Conservation (phyloP, 2,329 filamentous ascomycete genomes). For the Pezicula neosporulosa region DNA sequence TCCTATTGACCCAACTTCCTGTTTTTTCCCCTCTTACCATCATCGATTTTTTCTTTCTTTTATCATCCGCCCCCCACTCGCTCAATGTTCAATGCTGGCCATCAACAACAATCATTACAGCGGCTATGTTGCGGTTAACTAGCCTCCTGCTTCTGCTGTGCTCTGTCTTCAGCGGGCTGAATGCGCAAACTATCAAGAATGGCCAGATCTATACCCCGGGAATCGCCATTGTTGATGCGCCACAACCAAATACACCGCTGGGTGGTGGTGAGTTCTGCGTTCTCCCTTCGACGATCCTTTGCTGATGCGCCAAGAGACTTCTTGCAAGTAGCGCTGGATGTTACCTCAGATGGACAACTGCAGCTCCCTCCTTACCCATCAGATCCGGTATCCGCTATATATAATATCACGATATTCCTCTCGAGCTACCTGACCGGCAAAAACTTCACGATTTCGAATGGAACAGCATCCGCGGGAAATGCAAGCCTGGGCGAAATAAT, state of each 20-base stretch:
- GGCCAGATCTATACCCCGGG: slow-evolving; percentile 70
- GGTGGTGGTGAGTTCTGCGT: slow-evolving; percentile 50
- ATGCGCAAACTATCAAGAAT: slow-evolving; percentile 52
- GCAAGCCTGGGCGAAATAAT: slow-evolving; percentile 61
- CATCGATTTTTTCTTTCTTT: neutral
- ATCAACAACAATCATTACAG: slow-evolving; percentile 3
- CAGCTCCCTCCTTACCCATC: slow-evolving; percentile 52
- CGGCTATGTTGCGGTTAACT: slow-evolving; percentile 10
- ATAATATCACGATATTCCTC: slow-evolving; percentile 65
- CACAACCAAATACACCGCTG: slow-evolving; percentile 60
- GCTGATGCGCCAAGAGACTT: slow-evolving; percentile 28
- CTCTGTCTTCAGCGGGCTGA: slow-evolving; percentile 6
- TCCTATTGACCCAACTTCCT: slow-evolving; percentile 8
- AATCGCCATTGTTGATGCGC: slow-evolving; percentile 62
- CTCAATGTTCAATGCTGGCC: slow-evolving; percentile 3
- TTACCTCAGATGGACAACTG: slow-evolving; percentile 62
- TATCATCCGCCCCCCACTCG: too few relatives aligned
- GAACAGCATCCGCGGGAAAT: slow-evolving; percentile 47
- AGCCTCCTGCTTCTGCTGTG: slow-evolving; percentile 13
- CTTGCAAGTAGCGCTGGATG: slow-evolving; percentile 64
- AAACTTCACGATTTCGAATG: slow-evolving; percentile 68
- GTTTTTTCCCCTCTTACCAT: slow-evolving; percentile 9
- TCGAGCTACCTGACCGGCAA: slow-evolving; percentile 58
- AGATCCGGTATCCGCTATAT: slow-evolving; percentile 53
- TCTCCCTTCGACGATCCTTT: neutral